Evolutionary conservation across 345 rosid species (phyloP), one percentile per base, ranked within the genome.

Genomic region (Bretschneidera sinensis): DNA sequence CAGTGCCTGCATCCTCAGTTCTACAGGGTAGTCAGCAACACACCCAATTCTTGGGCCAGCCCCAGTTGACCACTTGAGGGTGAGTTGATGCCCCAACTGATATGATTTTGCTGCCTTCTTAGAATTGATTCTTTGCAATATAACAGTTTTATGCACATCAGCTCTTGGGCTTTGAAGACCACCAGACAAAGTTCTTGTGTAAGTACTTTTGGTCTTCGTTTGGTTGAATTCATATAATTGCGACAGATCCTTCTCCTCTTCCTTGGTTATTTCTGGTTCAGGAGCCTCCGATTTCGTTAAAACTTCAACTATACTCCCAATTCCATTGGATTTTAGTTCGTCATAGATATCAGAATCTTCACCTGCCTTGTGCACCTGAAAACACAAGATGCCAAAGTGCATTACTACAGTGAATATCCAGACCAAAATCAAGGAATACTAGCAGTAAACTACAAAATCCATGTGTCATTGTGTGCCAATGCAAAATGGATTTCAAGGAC

Each of bases 1-100:
- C 59, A 89, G 63, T 47, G 98, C 97, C 69, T 89, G 96, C n/a
- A 66, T 55, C 66, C 99, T 76, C 35, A 92, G 72, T 66, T 87
- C 81, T 5, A 73, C 61, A 0, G 99, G 96, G 67, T 89, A 92
- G 73, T 92, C 99, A 0, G 96, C 97, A 49, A 86, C 85, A 60
- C 98, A 92, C 17, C 91, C 98, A 15, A 83, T 82, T 61, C 92
- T 79, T 20, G 95, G 98, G 49, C 95, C 92, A 15, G 83, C 91
- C 33, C 95, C 92, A 0, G 91, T 84, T 17, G 96, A 76, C 98
- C 98, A 92, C 71, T 82, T 87, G 55, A 74, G 79, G 10, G 91
- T 66, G 54, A 92, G 74, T 55, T 92, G 96, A 71, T 87, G 83
- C 31, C 95, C 95, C 57, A 92, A 64, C 54, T 89, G 92, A 51